A percentile compares a stretch with the other conserved stretches of the same genome.
Conservation (phyloP, 345 rosid genomes). For the Dimocarpus longan region DNA sequence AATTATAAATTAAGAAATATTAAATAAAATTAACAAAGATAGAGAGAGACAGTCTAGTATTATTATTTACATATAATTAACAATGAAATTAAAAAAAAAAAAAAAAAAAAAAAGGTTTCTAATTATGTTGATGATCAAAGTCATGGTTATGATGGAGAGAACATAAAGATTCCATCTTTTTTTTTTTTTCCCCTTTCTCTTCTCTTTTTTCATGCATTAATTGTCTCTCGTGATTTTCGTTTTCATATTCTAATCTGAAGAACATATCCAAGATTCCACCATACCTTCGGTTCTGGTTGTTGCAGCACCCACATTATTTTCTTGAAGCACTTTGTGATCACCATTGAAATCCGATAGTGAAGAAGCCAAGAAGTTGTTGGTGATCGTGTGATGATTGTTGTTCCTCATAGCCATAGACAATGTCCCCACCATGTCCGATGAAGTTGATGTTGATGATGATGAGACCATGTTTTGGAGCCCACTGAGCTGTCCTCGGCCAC, state of each 20-base stretch:
- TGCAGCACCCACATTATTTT: slow-evolving; percentile 29
- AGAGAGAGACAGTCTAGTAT: slow-evolving; percentile 19
- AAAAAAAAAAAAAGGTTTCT: slow-evolving; percentile 10
- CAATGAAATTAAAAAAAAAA: neutral
- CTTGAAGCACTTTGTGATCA: slow-evolving; percentile 22
- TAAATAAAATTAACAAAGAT: neutral
- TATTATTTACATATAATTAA: slow-evolving; percentile 44
- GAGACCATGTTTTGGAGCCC: slow-evolving; percentile 34
- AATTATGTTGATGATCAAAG: slow-evolving; percentile 24
- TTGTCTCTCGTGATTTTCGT: neutral
- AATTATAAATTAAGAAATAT: neutral
- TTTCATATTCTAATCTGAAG: slow-evolving; percentile 57
- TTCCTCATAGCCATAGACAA: neutral
- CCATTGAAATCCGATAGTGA: slow-evolving; percentile 37
- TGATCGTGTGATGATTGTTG: neutral
- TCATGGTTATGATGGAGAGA: slow-evolving; percentile 35
- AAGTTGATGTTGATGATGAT: neutral
- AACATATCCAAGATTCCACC: slow-evolving; percentile 88
- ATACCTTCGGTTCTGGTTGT: slow-evolving; percentile 56
- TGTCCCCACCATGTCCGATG: neutral
- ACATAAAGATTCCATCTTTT: slow-evolving; percentile 36
- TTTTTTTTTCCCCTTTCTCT: slow-evolving; percentile 2
- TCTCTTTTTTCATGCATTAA: neutral
- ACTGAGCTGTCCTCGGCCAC: slow-evolving; percentile 22
- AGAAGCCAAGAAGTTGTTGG: slow-evolving; percentile 21